Percentiles rank a stretch among this genome's conserved stretches.
phyloP scores from a whole-genome alignment of 2,329 filamentous ascomycete genomes.

The Fusarium sp. region DNA sequence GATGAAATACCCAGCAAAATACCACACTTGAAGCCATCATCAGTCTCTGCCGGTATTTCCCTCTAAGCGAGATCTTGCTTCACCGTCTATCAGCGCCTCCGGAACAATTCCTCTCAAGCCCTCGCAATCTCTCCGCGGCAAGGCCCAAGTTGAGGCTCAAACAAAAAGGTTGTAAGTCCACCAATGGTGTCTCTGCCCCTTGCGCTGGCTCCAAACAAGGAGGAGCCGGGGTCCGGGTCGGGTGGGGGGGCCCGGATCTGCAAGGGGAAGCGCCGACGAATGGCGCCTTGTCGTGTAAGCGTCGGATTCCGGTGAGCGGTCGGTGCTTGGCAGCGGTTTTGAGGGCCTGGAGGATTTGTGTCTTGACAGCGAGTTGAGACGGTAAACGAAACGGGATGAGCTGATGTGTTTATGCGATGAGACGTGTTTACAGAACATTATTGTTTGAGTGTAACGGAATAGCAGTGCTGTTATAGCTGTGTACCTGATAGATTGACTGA shows the following conservation, averaged over 20 bases:
- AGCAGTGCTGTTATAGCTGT: no score
- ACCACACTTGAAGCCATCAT: not conserved
- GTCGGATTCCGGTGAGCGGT: slow-evolving; percentile 50
- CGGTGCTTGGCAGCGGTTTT: slow-evolving; percentile 38
- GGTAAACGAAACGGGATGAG: slow-evolving; percentile 28
- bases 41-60: not conserved
- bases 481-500: not conserved
- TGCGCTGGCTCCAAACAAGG: slow-evolving; percentile 49
- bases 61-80: slow-evolving; percentile 14
- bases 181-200: slow-evolving; percentile 46
- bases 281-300: slow-evolving; percentile 39
- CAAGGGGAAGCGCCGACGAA: slow-evolving; percentile 8
- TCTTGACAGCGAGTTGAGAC: not conserved
- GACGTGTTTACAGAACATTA: slow-evolving; percentile 4
- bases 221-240: slow-evolving; percentile 3
- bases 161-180: slow-evolving; percentile 45
- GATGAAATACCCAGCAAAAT: not conserved
- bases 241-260: slow-evolving; percentile 2
- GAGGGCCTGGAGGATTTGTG: not conserved
- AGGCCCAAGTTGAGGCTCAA: slow-evolving; percentile 48
- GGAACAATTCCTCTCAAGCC: no score
- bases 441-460: no score
- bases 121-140: slow-evolving; percentile 18
- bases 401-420: slow-evolving; percentile 4
- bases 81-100: no score